phyloP scores from a whole-genome alignment of 2,329 filamentous ascomycete genomes.

The Colletotrichum filicis region DNA sequence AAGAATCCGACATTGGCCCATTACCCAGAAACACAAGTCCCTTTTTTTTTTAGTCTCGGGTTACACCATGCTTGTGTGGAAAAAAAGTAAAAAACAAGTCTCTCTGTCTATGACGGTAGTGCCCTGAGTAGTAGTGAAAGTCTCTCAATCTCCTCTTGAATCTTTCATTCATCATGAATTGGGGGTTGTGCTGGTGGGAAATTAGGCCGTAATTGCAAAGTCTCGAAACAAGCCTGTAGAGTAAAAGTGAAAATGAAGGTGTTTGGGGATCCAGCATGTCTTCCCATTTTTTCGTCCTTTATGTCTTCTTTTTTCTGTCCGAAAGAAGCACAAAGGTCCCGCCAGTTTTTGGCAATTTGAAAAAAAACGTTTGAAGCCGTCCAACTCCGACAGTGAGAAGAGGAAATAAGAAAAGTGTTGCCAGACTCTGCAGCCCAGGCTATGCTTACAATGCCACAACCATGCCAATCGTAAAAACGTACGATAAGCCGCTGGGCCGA shows the following conservation, averaged over 20 bases:
- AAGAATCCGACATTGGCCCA: conserved; percentile 30
- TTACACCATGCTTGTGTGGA: conserved; percentile 36
- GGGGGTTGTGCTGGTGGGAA: background rate
- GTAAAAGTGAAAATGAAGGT: conserved; percentile 31
- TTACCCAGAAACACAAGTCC: conserved; percentile 33
- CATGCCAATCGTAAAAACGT: conserved; percentile 14
- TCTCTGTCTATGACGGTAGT: conserved; percentile 37
- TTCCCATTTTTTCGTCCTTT: conserved; percentile 19
- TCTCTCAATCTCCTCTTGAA: conserved; percentile 35
- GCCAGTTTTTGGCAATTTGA: conserved; percentile 31
- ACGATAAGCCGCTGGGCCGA: conserved; percentile 10
- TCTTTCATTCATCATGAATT: conserved; percentile 34
- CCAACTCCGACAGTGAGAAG: conserved; percentile 27
- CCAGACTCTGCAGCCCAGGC: conserved; percentile 13
- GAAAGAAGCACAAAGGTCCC: conserved; percentile 34
- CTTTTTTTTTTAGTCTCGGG: conserved; percentile 33
- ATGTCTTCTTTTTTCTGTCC: conserved; percentile 28
- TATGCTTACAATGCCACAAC: conserved; percentile 25
- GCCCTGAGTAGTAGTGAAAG: conserved; percentile 35
- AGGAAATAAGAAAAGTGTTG: background rate
- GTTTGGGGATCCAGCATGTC: conserved; percentile 23
- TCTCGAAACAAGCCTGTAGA: conserved; percentile 39
- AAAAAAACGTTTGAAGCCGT: background rate
- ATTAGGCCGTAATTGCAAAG: conserved; percentile 36
- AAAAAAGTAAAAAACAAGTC: conserved; percentile 25